Conservation (phyloP, 768 basidiomycete genomes). For the Stropharia rugosoannulata region DNA sequence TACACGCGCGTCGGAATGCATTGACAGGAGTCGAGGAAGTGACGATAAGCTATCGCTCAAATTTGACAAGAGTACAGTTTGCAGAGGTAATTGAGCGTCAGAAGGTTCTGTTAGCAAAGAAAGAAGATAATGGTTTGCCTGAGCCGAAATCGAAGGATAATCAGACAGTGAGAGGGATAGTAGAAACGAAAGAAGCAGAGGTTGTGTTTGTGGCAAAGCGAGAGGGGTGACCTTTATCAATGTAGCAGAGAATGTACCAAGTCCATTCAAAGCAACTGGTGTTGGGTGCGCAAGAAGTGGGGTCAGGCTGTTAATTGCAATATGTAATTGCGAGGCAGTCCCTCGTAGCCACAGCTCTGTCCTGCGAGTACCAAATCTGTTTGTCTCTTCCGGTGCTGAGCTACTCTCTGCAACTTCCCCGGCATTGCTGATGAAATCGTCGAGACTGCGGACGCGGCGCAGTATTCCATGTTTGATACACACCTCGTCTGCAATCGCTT, state of each 20-base stretch:
- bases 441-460: constrained; percentile 52
- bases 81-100: constrained; percentile 39
- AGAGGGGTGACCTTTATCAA: constrained; percentile 56
- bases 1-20: constrained; percentile 73
- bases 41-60: constrained; percentile 63
- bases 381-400: constrained; percentile 11
- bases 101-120: constrained; percentile 44
- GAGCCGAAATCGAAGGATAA: constrained; percentile 49
- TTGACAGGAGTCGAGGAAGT: constrained; percentile 70
- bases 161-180: constrained; percentile 68
- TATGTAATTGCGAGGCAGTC: constrained; percentile 79
- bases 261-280: constrained; percentile 56
- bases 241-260: constrained; percentile 53
- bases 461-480: constrained; percentile 64
- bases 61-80: constrained; percentile 60
- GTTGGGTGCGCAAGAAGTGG: constrained; percentile 73
- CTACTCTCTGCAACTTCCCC: constrained; percentile 16
- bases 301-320: constrained; percentile 76
- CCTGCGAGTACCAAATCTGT: constrained; percentile 46
- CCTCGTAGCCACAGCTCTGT: constrained; percentile 79
- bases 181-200: constrained; percentile 69
- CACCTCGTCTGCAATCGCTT: constrained; percentile 64
- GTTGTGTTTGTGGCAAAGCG: constrained; percentile 67
- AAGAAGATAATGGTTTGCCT: constrained; percentile 47
- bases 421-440: constrained; percentile 51